phyloP scores from a whole-genome alignment of 208 protist genomes.

The Naegleria gruberi region DNA sequence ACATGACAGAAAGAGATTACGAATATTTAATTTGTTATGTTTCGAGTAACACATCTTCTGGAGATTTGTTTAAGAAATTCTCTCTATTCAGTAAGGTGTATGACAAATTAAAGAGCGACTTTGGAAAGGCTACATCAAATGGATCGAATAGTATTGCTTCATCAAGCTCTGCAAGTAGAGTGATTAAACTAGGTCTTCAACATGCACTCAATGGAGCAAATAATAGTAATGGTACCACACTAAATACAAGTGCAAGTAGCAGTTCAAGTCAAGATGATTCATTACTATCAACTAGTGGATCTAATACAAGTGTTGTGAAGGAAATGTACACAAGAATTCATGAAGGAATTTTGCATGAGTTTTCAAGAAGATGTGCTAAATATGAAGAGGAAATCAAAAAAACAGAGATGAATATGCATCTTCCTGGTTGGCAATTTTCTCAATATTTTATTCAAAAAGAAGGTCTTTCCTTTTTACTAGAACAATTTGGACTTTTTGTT shows the following conservation, averaged over 20 bases:
- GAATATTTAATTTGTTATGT: constrained; percentile 6
- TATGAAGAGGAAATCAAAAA: constrained; percentile 20
- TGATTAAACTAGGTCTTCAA: neutral
- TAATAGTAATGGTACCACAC: neutral
- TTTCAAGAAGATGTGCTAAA: neutral
- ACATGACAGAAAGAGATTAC: constrained; percentile 12
- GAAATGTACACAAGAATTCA: neutral
- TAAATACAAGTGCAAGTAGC: neutral
- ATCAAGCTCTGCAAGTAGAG: neutral
- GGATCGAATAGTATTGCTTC: neutral
- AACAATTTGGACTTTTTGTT: constrained; percentile 11
- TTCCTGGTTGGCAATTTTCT: constrained; percentile 15
- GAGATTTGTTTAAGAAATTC: neutral
- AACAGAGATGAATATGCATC: neutral
- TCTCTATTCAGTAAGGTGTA: neutral
- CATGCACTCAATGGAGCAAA: no score
- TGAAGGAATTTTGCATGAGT: neutral
- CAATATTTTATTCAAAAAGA: constrained; percentile 12
- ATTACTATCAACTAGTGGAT: neutral
- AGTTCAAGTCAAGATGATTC: neutral
- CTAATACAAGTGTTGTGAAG: neutral
- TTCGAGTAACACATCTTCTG: neutral
- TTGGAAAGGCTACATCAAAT: neutral
- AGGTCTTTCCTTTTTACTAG: neutral
- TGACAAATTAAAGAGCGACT: constrained; percentile 15